Evolutionary conservation across 2,329 filamentous ascomycete species (phyloP), one percentile per base, ranked within the genome.

Genomic region (Colletotrichum sp.): DNA sequence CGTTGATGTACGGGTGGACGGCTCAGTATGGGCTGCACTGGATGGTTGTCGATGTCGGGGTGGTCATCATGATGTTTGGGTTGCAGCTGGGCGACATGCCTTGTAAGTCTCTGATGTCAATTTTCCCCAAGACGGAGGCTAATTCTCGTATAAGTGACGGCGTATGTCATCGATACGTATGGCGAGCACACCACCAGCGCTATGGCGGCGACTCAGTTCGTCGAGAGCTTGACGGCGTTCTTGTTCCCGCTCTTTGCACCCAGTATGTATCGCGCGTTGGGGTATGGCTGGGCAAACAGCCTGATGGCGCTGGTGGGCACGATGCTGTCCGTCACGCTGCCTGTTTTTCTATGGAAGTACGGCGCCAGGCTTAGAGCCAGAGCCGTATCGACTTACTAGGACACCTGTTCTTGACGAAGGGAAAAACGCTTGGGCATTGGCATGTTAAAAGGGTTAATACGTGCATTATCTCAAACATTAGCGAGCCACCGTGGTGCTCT

Each of bases 391-490:
- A 21, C 43, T 52, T 52, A 52, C 43, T 52, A 52, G 43, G 4
- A 4, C 2, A 13, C 6, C n/a, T 3, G 2, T 13, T 13, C 1
- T 52, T 5, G 43, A 52, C 4, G 2, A 13, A 52, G 10, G 43
- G 6, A 13, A 13, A 21, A 1, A 13, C 3, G 2, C 10, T 52
- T 24, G n/a, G 10, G 43, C 12, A 13, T 13, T 7, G 12, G 16
- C 43, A 2, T 21, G 2, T 13, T 52, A 1, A 52, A 5, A 2
- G 43, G 43, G 43, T 21, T 24, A 13, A 8, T 52, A 21, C 3
- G n/a, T 24, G 43, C 43, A 24, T 24, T 21, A 52, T 52, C 6
- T 21, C 3, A 1, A 52, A 13, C 2, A 5, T 52, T 6, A 52
- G 4, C 12, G 0, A 52, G 43, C n/a, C 43, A 52, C n/a, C 4